These are phyloP conservation scores for Phytopythium ostracodes DNA, from an alignment of 352 stramenopile genomes.

Conservation along the genomic window DNA sequence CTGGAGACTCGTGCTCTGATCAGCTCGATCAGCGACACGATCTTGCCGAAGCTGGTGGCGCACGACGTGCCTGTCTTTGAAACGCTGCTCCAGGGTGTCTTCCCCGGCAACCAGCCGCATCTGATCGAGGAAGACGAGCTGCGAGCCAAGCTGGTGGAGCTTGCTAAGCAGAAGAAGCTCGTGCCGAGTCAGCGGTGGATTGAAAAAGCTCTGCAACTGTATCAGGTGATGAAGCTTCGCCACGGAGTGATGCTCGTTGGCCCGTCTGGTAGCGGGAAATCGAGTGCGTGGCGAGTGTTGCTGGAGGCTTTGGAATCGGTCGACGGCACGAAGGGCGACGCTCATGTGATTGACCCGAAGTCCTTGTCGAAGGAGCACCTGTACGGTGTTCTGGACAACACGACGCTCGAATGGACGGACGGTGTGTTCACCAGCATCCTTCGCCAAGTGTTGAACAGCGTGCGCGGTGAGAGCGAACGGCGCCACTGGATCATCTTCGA, in stretches of 20 bases:
- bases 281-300: conserved; percentile 91
- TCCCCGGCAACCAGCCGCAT: conserved; percentile 90
- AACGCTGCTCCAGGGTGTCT: conserved; percentile 96
- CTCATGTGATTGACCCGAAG: conserved; percentile 99
- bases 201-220: conserved; percentile 99
- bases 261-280: conserved; percentile 96
- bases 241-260: conserved; percentile 99
- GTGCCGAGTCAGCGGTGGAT: conserved; percentile 92
- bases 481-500: conserved; percentile 99
- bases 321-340: conserved; percentile 95
- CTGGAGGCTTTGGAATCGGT: conserved; percentile 92
- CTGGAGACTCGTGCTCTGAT: conserved; percentile 95
- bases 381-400: conserved; percentile 99
- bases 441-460: conserved; percentile 95
- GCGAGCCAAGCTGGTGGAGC: conserved; percentile 83
- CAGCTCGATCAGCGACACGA: conserved; percentile 97
- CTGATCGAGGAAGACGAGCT: conserved; percentile 88
- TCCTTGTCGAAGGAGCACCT: conserved; percentile 97
- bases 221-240: conserved; percentile 96
- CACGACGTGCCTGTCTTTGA: conserved; percentile 97
- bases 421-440: conserved; percentile 98
- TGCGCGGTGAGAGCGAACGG: conserved; percentile 94
- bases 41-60: conserved; percentile 98
- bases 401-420: conserved; percentile 99
- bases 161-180: conserved; percentile 89